A percentile compares a stretch with the other conserved stretches of the same genome.
Conservation (phyloP, 2,329 filamentous ascomycete species). For the Penicillium concentricum region DNA sequence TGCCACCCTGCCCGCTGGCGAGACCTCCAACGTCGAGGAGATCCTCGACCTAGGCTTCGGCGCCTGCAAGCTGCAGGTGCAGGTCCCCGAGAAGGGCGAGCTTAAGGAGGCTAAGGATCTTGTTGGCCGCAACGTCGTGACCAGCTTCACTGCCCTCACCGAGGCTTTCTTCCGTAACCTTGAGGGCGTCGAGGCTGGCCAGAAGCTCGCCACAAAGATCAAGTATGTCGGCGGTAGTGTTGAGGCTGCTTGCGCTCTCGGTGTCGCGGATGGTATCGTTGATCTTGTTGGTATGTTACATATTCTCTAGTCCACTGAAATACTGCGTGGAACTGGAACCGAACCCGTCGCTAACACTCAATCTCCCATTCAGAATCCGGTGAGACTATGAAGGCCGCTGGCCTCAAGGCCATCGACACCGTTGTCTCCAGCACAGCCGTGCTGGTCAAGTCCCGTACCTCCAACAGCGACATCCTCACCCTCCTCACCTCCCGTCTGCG, state of each 20-base stretch:
- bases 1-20: constrained; percentile 47
- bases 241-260: constrained; percentile 91
- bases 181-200: constrained; percentile 51
- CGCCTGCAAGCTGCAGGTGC: constrained; percentile 89
- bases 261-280: constrained; percentile 94
- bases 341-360: background rate
- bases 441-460: constrained; percentile 83
- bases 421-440: constrained; percentile 85
- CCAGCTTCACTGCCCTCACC: constrained; percentile 86
- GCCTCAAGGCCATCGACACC: constrained; percentile 90
- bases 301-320: background rate
- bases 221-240: constrained; percentile 95
- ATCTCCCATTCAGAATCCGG: constrained; percentile 69
- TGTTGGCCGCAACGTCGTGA: constrained; percentile 89
- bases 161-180: constrained; percentile 79
- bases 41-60: constrained; percentile 91
- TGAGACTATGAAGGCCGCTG: constrained; percentile 96
- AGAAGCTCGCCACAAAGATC: constrained; percentile 72
- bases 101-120: constrained; percentile 71
- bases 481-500: constrained; percentile 82
- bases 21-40: constrained; percentile 68
- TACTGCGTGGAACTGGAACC: background rate
- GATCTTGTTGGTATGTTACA: constrained; percentile 81
- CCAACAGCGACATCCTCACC: constrained; percentile 77
- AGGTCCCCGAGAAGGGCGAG: constrained; percentile 82